phyloP scores from a whole-genome alignment of 495 filamentous ascomycete genomes.

The Pseudevernia furfuracea region DNA sequence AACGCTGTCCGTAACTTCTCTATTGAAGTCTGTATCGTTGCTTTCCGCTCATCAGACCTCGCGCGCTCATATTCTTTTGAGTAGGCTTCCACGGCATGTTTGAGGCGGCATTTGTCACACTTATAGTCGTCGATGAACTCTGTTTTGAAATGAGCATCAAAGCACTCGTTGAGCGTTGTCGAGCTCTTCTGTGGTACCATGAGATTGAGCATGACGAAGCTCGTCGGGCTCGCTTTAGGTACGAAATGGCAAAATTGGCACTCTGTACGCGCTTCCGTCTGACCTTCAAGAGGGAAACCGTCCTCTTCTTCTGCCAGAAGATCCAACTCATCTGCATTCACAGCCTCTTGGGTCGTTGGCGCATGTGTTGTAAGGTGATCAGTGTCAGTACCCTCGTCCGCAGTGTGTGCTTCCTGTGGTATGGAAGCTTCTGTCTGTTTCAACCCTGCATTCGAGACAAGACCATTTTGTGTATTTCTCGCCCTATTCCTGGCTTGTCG shows the following conservation, averaged over 20 bases:
- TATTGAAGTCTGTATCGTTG: constrained; percentile 50
- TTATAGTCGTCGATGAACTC: constrained; percentile 96
- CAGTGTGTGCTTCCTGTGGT: constrained; percentile 24
- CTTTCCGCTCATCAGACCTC: constrained; percentile 40
- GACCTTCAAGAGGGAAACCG: constrained; percentile 80
- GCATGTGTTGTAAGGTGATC: constrained; percentile 17
- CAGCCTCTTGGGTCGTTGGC: constrained; percentile 1
- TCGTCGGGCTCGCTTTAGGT: constrained; percentile 70
- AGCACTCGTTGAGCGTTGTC: constrained; percentile 64
- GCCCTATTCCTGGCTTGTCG: constrained; percentile 53
- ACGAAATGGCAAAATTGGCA: constrained; percentile 84
- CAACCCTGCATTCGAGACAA: constrained; percentile 14
- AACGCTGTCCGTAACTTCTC: constrained; percentile 52
- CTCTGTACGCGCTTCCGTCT: constrained; percentile 84
- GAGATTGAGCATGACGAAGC: constrained; percentile 86
- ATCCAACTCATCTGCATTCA: constrained; percentile 29
- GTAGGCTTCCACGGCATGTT: constrained; percentile 56
- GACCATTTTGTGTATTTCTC: constrained; percentile 3
- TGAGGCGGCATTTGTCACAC: constrained; percentile 84
- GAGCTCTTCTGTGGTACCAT: constrained; percentile 75
- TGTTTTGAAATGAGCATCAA: constrained; percentile 88
- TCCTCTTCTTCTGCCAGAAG: constrained; percentile 45
- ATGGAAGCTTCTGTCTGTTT: constrained; percentile 4
- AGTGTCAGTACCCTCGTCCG: constrained; percentile 22
- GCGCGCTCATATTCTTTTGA: constrained; percentile 41